These are phyloP conservation scores for Botrytis galanthina DNA, from an alignment of 2,329 filamentous ascomycete species.

Conservation along the genomic window DNA sequence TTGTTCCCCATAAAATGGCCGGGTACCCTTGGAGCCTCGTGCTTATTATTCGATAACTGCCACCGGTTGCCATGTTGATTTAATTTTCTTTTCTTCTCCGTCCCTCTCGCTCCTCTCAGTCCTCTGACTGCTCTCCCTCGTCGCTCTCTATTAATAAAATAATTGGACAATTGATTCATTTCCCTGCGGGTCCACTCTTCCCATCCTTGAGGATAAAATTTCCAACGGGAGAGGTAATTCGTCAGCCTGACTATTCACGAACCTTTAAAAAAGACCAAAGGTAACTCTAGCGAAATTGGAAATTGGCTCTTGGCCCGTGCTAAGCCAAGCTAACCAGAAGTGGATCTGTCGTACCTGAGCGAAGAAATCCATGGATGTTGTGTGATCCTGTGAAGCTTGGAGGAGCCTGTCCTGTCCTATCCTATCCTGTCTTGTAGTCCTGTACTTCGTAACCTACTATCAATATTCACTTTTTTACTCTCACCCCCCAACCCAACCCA, in stretches of 20 bases:
- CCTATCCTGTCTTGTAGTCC: not conserved
- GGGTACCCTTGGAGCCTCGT: constrained; percentile 7
- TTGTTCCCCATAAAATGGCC: not conserved
- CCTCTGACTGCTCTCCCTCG: not conserved
- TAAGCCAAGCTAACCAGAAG: constrained; percentile 1
- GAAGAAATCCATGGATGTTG: not conserved
- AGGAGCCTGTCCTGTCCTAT: not conserved
- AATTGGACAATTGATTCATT: constrained; percentile 12
- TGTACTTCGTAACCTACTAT: not conserved
- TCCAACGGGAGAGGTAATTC: constrained; percentile 6
- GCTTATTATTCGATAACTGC: constrained; percentile 14
- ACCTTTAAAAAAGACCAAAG: not conserved
- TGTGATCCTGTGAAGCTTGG: not conserved
- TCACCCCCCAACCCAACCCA: not conserved
- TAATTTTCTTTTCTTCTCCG: constrained; percentile 9
- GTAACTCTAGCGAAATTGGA: constrained; percentile 21
- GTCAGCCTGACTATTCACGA: constrained; percentile 17
- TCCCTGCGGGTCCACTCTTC: not conserved
- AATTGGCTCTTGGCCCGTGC: constrained; percentile 17
- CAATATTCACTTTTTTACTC: constrained; percentile 11
- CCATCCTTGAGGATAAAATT: not conserved
- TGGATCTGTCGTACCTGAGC: constrained; percentile 11
- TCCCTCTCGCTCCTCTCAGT: not conserved
- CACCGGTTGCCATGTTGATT: not conserved
- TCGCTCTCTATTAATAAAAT: not conserved